Evolutionary conservation across 2,329 filamentous ascomycete genomes (phyloP).

Genomic region (Colletotrichum sojae): DNA sequence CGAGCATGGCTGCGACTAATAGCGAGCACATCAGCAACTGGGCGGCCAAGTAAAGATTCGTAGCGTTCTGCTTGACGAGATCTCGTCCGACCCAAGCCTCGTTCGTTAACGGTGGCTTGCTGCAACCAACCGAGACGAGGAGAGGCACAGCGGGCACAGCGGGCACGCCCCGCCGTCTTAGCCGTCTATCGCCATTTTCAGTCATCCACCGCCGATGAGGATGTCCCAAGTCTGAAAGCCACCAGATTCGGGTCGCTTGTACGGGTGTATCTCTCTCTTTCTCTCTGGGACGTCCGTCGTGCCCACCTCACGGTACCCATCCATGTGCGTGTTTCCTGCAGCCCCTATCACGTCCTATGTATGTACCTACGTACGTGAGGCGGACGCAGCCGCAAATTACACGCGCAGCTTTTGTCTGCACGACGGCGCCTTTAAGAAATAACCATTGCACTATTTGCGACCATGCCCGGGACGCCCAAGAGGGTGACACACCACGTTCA

Average conservation of each 20-base stretch:
- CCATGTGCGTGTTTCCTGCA: conserved; percentile 25
- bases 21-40: not conserved
- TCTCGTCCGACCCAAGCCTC: conserved; percentile 1
- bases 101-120: not conserved
- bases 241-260: too few relatives aligned
- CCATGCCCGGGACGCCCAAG: too few relatives aligned
- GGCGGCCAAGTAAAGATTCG: conserved; percentile 1
- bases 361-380: conserved; percentile 1
- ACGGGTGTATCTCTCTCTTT: too few relatives aligned
- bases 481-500: too few relatives aligned
- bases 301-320: conserved; percentile 13
- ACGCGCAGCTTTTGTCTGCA: not conserved
- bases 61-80: not conserved
- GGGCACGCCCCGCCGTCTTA: not conserved
- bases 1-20: too few relatives aligned
- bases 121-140: conserved; percentile 9
- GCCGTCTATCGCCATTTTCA: not conserved
- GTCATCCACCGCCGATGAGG: conserved; percentile 1
- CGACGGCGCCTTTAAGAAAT: not conserved
- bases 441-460: not conserved
- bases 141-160: conserved; percentile 28
- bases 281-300: not conserved
- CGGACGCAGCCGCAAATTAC: conserved; percentile 15
- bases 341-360: conserved; percentile 21
- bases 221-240: too few relatives aligned